phyloP scores from a whole-genome alignment of 768 basidiomycete genomes.

The Podaxis mareebaensis region DNA sequence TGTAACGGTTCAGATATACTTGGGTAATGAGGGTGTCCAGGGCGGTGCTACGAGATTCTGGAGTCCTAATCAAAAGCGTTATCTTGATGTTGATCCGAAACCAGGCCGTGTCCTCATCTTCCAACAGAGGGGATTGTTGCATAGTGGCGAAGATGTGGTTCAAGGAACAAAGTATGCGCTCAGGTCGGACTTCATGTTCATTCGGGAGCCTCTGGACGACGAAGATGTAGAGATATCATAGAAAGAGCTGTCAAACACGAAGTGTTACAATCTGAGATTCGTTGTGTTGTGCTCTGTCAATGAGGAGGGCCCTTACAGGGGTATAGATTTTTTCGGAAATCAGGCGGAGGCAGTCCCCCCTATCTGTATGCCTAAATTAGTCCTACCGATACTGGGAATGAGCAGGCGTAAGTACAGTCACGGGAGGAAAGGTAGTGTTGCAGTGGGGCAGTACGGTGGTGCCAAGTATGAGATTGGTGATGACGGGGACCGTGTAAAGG shows the following conservation, averaged over 20 bases:
- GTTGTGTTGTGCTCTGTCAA: background rate
- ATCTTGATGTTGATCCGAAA: slow-evolving; percentile 43
- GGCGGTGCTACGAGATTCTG: slow-evolving; percentile 45
- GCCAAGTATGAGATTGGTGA: slow-evolving; percentile 8
- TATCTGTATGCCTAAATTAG: background rate
- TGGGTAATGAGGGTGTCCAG: slow-evolving; percentile 36
- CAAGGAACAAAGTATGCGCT: slow-evolving; percentile 42
- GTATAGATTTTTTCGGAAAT: no score
- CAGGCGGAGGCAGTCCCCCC: no score
- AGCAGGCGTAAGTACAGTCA: background rate
- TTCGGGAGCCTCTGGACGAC: background rate
- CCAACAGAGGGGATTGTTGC: slow-evolving; percentile 40
- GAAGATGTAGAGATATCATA: background rate
- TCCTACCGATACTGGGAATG: slow-evolving; percentile 5
- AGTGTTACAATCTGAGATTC: background rate
- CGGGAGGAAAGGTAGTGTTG: background rate
- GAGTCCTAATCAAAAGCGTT: slow-evolving; percentile 27
- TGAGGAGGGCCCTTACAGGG: no score
- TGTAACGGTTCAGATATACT: slow-evolving; percentile 47
- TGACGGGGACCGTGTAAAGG: slow-evolving; percentile 7
- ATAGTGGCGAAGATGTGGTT: slow-evolving; percentile 43
- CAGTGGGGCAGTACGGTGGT: background rate
- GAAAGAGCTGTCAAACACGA: background rate
- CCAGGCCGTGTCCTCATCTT: slow-evolving; percentile 45
- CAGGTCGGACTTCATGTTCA: slow-evolving; percentile 43